phyloP scores from a whole-genome alignment of 139 green algal species.

The Chlorella sp. region DNA sequence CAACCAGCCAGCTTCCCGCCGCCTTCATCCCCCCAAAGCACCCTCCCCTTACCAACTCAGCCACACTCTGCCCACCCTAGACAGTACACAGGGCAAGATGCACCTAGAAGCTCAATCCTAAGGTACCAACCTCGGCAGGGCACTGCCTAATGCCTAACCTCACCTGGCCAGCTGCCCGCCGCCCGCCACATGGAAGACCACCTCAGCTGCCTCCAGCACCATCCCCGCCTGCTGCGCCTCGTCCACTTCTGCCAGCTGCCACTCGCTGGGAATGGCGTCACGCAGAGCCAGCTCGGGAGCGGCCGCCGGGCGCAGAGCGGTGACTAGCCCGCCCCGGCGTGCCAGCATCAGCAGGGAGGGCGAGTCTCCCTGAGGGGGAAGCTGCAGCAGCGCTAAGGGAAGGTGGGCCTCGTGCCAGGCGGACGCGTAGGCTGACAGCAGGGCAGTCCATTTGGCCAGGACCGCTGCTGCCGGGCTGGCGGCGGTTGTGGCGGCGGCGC shows the following conservation, averaged over 20 bases:
- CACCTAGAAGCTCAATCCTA: too few species aligned
- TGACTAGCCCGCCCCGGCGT: background rate
- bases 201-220: background rate
- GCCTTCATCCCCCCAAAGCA: too few species aligned
- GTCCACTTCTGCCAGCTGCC: background rate
- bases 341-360: background rate
- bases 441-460: background rate
- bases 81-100: too few species aligned
- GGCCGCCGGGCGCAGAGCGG: background rate
- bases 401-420: conserved; percentile 22
- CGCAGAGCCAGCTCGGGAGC: conserved; percentile 1
- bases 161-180: background rate
- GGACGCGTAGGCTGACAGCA: background rate
- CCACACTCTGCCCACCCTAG: too few species aligned
- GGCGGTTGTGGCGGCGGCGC: background rate
- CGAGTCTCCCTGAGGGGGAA: background rate
- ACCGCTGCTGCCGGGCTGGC: background rate
- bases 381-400: conserved; percentile 29
- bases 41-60: too few species aligned
- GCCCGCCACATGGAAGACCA: background rate
- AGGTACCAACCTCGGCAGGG: too few species aligned
- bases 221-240: background rate
- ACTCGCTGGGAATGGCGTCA: background rate
- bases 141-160: too few species aligned
- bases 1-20: too few species aligned